Percentiles rank a stretch among this genome's conserved stretches.
Conservation (phyloP, 192 early-diverging fungal genomes). For the Entomortierella beljakovae region DNA sequence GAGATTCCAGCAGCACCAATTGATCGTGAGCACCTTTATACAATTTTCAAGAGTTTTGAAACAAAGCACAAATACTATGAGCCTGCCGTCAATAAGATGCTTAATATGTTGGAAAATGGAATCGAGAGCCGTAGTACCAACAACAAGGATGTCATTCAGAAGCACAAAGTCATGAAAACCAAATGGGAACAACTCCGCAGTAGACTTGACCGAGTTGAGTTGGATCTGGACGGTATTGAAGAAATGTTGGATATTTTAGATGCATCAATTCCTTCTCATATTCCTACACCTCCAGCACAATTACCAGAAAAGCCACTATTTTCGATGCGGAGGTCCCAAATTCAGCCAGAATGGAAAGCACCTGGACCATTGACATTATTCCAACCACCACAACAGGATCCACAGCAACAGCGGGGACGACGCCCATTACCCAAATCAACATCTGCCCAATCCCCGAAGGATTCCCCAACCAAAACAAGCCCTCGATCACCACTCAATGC, state of each 20-base stretch:
- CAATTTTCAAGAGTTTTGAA: conserved; percentile 67
- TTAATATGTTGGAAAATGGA: conserved; percentile 62
- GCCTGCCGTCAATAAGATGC: conserved; percentile 65
- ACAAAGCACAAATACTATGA: conserved; percentile 67
- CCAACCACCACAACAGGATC: conserved; percentile 26
- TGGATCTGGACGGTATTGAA: conserved; percentile 48
- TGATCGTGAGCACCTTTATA: conserved; percentile 59
- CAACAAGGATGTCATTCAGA: conserved; percentile 51
- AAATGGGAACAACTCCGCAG: conserved; percentile 58
- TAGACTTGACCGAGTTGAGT: conserved; percentile 43
- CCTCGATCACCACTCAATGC: conserved; percentile 19
- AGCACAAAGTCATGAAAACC: conserved; percentile 56
- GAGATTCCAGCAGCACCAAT: conserved; percentile 42
- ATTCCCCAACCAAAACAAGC: neutral
- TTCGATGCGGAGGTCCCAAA: conserved; percentile 36
- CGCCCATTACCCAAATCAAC: conserved; percentile 11
- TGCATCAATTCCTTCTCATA: conserved; percentile 41
- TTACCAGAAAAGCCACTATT: conserved; percentile 46
- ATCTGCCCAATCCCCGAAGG: conserved; percentile 3
- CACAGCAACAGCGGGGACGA: conserved; percentile 36
- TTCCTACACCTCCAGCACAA: conserved; percentile 32
- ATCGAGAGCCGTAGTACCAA: conserved; percentile 59
- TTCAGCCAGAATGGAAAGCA: conserved; percentile 25
- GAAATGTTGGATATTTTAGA: conserved; percentile 42
- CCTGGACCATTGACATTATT: conserved; percentile 11